Evolutionary conservation across 129 eudicot genomes (phyloP), one percentile per base, ranked within the genome.

Genomic region (Pittosporum tobira): DNA sequence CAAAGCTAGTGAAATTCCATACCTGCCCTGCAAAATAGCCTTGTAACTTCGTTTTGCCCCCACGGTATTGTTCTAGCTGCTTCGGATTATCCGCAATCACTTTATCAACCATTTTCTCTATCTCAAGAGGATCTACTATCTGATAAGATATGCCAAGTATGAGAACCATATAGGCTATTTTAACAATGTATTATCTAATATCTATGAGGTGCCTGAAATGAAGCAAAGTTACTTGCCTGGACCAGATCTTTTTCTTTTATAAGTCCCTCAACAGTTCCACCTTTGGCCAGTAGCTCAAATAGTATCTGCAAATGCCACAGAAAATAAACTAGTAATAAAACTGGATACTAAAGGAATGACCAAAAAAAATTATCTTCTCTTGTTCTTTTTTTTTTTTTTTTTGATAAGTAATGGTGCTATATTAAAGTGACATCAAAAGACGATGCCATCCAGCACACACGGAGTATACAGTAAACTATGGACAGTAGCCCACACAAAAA

Each of bases 11-110:
- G 22, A 13, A 31, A 36, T 21, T 12, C 26, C 71, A 57, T 54
- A 91, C 99, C 94, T 91, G 99, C 67, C 99, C 99, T 19, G 99
- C 96, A 18, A 91, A 91, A 58, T 43, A 91, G 2, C 85, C 96
- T 71, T 91, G 94, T 47, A 91, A 65, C 79, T 76, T 91, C 19
- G 99, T 91, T 77, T 78, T 91, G 49, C 99, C 99, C 54, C 79
- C 87, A 12, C 87, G 94, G 54, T 91, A 91, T 72, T 91, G 90
- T 61, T 81, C 96, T 66, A 91, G 61, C 53, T 91, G 96, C 79
- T 83, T 87, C 49, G 94, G 96, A 64, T 86, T 78, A 56, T 73
- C 79, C 16, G 83, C 81, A 7, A 91, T 72, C 50, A 84, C 95
- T 78, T 74, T 81, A 73, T 86, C 98, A 28, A 90, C 79, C 73